phyloP scores from a whole-genome alignment of 1,284 basidiomycete genomes.

The Leccinum huronense region DNA sequence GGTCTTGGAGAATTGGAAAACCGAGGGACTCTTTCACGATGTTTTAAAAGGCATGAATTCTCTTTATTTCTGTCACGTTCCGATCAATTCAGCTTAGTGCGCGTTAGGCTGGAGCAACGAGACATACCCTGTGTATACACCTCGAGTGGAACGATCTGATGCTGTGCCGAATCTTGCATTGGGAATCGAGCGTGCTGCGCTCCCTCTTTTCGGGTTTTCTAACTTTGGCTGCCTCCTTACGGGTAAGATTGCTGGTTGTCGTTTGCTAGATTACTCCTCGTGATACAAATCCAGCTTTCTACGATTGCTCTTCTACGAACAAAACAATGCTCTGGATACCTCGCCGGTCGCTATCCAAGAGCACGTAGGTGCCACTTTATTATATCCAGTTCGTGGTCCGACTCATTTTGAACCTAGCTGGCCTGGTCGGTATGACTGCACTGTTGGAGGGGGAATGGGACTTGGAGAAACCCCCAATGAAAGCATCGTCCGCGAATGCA shows the following conservation, averaged over 20 bases:
- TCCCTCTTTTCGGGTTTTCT: conserved; percentile 44
- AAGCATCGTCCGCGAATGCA: conserved; percentile 41
- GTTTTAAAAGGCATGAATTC: conserved; percentile 21
- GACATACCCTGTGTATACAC: conserved; percentile 28
- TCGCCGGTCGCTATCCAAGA: conserved; percentile 40
- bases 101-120: conserved; percentile 29
- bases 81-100: neutral
- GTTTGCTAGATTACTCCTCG: conserved; percentile 1
- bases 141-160: conserved; percentile 14
- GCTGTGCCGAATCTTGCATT: conserved; percentile 33
- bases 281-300: conserved; percentile 19
- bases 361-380: conserved; percentile 34
- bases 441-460: conserved; percentile 44
- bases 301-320: conserved; percentile 22
- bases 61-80: neutral
- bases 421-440: conserved; percentile 44
- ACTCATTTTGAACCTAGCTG: conserved; percentile 30
- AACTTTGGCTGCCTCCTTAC: conserved; percentile 46
- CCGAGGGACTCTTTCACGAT: conserved; percentile 20
- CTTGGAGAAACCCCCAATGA: conserved; percentile 36
- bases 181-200: conserved; percentile 42
- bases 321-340: conserved; percentile 41
- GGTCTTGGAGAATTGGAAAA: conserved; percentile 21
- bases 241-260: conserved; percentile 27
- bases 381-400: neutral